A percentile compares a stretch with the other conserved stretches of the same genome.
These are phyloP conservation scores for Chytriomyces sp. DNA, from an alignment of 192 early-diverging fungal genomes.

Conservation along the genomic window DNA sequence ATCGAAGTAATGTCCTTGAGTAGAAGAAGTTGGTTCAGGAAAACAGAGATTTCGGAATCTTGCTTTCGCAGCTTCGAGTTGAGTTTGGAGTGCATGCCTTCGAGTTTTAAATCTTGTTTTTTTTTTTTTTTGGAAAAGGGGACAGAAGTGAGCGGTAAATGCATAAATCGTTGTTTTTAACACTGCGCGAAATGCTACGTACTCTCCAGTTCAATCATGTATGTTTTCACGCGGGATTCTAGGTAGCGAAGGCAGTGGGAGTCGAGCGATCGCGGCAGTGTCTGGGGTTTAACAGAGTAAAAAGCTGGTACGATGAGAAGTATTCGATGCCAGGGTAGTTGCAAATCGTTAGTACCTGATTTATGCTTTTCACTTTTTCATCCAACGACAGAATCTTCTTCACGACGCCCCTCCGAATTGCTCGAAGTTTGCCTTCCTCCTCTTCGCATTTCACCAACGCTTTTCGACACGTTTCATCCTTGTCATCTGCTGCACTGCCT, in stretches of 20 bases:
- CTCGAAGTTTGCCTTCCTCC: slow-evolving; percentile 20
- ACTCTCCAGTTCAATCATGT: slow-evolving; percentile 50
- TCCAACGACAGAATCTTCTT: slow-evolving; percentile 39
- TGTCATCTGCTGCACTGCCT: background rate
- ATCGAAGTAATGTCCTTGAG: slow-evolving; percentile 23
- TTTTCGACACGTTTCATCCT: background rate
- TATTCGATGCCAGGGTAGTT: background rate
- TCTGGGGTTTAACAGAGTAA: slow-evolving; percentile 11
- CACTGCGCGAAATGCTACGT: slow-evolving; percentile 5
- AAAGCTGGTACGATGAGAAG: background rate
- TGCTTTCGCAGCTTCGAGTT: slow-evolving; percentile 13
- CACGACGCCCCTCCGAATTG: slow-evolving; percentile 15
- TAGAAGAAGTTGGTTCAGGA: slow-evolving; percentile 11
- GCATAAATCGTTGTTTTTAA: background rate
- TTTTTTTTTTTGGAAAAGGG: background rate
- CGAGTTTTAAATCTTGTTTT: slow-evolving; percentile 8
- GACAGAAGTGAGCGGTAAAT: background rate
- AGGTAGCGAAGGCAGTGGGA: slow-evolving; percentile 37
- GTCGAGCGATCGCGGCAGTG: slow-evolving; percentile 44
- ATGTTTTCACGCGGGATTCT: slow-evolving; percentile 37
- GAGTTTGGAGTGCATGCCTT: slow-evolving; percentile 20
- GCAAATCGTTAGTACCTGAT: slow-evolving; percentile 28
- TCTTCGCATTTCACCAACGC: slow-evolving; percentile 15
- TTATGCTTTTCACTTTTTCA: slow-evolving; percentile 46
- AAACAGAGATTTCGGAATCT: background rate